These are phyloP conservation scores for Nyssa sinensis DNA, from an alignment of 148 eudicot species.

Conservation along the genomic window DNA sequence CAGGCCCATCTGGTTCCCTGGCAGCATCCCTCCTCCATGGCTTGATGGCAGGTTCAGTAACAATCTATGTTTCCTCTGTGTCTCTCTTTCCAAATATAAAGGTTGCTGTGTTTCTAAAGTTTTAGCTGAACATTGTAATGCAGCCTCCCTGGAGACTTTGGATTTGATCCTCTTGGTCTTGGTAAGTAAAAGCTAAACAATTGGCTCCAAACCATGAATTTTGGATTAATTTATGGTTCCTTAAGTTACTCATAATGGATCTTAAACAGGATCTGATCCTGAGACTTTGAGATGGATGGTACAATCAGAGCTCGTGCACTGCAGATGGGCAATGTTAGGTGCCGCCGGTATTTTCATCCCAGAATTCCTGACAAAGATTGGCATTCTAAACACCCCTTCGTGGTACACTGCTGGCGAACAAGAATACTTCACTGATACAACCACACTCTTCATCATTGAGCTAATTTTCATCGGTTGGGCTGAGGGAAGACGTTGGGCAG, in stretches of 20 bases:
- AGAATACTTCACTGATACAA: slow-evolving; percentile 95
- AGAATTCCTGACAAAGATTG: slow-evolving; percentile 82
- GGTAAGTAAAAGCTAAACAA: slow-evolving; percentile 39
- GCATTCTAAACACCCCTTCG: slow-evolving; percentile 91
- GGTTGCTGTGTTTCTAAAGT: background rate
- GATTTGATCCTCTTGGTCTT: slow-evolving; percentile 97
- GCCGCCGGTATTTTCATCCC: slow-evolving; percentile 99
- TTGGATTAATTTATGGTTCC: background rate
- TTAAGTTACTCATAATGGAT: background rate
- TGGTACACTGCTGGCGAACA: slow-evolving; percentile 98
- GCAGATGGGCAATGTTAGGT: slow-evolving; percentile 98
- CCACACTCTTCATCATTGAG: slow-evolving; percentile 82
- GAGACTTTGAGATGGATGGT: slow-evolving; percentile 85
- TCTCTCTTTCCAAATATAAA: background rate
- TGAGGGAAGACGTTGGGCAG: slow-evolving; percentile 97
- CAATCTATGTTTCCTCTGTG: background rate
- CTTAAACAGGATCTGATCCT: slow-evolving; percentile 75
- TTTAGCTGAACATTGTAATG: slow-evolving; percentile 14
- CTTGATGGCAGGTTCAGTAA: slow-evolving; percentile 81
- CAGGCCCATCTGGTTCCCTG: slow-evolving; percentile 98
- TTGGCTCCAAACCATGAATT: background rate
- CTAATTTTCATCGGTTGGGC: slow-evolving; percentile 92
- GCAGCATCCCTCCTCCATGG: slow-evolving; percentile 95
- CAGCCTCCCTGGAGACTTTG: slow-evolving; percentile 99
- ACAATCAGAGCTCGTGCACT: slow-evolving; percentile 86